Evolutionary conservation across 2,329 filamentous ascomycete genomes (phyloP), one percentile per base, ranked within the genome.

Genomic region (Aspergillus hiratsukae): DNA sequence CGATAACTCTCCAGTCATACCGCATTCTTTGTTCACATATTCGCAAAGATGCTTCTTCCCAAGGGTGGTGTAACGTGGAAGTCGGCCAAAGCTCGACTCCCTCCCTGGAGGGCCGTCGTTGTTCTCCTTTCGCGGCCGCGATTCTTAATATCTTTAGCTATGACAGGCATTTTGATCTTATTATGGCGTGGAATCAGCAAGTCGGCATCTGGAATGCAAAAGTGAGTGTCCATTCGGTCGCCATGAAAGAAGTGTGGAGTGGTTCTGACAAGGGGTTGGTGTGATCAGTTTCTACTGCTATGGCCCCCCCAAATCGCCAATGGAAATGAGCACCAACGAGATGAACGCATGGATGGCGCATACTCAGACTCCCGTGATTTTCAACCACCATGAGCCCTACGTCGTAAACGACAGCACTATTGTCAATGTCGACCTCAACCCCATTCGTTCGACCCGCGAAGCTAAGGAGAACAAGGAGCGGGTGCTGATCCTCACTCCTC

Each of bases 41-140:
- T 53, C n/a, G 52, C 49, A 70, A 80, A 64, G 61, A 97, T 97
- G 92, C 85, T 97, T 79, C 85, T 95, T 67, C 89, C 90, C 63
- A 96, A 96, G 77, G 89, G 89, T 74, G 90, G 90, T 72, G 83
- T 93, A 70, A 91, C 86, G 74, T 97, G 93, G 92, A 97, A 96
- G 81, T 88, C 90, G 64, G 88, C 92, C 64, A 89, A 85, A 78
- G 82, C 89, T 67, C 84, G 85, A 69, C 78, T 97, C 66, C 91
- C 91, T 46, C 88, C 90, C 56, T 87, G 85, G 65, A 85, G 90
- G 73, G 87, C 88, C 53, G 72, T 91, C 71, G 80, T 86, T 76
- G 78, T 83, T 48, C 84, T 90, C 66, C 70, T 95, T 61, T 90
- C 89, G 60, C 85, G 86, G 70, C 90, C 91, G 62, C 85, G 91